These are phyloP conservation scores for Opeltia flavorubescens DNA, from an alignment of 495 filamentous ascomycete species.

Conservation along the genomic window DNA sequence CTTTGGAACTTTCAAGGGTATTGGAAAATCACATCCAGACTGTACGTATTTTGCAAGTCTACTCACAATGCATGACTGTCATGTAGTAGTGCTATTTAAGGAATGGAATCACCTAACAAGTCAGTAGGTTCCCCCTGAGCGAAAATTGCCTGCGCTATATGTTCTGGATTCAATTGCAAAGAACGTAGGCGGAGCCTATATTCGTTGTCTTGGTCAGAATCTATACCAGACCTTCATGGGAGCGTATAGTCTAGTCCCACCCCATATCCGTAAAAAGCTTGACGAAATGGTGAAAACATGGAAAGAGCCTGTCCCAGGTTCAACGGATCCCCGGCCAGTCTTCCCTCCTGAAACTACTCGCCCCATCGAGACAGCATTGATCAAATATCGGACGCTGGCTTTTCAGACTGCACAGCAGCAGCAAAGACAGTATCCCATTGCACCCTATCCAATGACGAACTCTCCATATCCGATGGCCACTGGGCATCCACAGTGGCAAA, in stretches of 20 bases:
- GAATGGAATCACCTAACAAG: not conserved
- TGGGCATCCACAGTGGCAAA: slow-evolving; percentile 37
- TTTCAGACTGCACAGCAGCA: slow-evolving; percentile 57
- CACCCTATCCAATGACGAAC: slow-evolving; percentile 24
- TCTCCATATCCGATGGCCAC: slow-evolving; percentile 39
- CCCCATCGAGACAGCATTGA: slow-evolving; percentile 84
- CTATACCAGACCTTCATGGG: slow-evolving; percentile 93
- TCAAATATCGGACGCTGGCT: slow-evolving; percentile 68
- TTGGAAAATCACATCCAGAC: slow-evolving; percentile 83
- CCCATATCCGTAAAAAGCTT: slow-evolving; percentile 72
- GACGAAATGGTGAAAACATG: slow-evolving; percentile 97
- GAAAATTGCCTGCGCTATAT: slow-evolving; percentile 90
- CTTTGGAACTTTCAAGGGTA: slow-evolving; percentile 74
- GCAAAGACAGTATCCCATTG: slow-evolving; percentile 43
- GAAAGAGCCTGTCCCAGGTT: slow-evolving; percentile 92
- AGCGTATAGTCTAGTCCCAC: slow-evolving; percentile 69
- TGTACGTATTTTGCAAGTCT: too few relatives aligned
- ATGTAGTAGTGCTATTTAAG: not conserved
- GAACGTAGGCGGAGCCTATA: slow-evolving; percentile 96
- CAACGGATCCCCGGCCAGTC: slow-evolving; percentile 73
- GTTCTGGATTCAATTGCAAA: slow-evolving; percentile 97
- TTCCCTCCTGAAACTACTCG: slow-evolving; percentile 74
- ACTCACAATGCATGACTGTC: not conserved
- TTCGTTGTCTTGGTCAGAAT: slow-evolving; percentile 79
- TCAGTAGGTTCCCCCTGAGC: slow-evolving; percentile 62